Evolutionary conservation across 2,329 filamentous ascomycete genomes (phyloP).

Genomic region (Bisporella sp.): DNA sequence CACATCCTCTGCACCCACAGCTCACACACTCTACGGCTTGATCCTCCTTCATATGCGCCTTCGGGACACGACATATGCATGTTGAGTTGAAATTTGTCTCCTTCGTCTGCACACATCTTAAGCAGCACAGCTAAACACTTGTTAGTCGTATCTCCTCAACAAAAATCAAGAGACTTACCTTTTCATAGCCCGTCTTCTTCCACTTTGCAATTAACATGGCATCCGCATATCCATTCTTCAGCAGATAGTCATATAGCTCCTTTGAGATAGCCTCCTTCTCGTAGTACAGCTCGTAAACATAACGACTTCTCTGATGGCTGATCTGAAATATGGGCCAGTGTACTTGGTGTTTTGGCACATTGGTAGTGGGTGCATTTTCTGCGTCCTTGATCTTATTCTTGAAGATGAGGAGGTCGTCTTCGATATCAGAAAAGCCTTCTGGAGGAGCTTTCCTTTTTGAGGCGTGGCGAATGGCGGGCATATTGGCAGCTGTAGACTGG

Average conservation of each 20-base stretch:
- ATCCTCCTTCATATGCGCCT: constrained; percentile 81
- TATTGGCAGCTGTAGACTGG: constrained; percentile 27
- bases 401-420: constrained; percentile 80
- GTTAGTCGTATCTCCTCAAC: constrained; percentile 5
- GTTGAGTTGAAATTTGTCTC: constrained; percentile 98
- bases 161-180: constrained; percentile 47
- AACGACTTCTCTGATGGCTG: constrained; percentile 81
- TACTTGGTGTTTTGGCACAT: constrained; percentile 77
- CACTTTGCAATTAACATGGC: constrained; percentile 96
- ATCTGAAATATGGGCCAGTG: constrained; percentile 98
- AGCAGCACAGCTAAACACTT: constrained; percentile 68
- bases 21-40: constrained; percentile 90
- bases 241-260: constrained; percentile 86
- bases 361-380: constrained; percentile 79
- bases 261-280: constrained; percentile 94
- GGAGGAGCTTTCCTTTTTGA: constrained; percentile 77
- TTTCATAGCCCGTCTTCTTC: constrained; percentile 99
- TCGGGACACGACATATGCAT: constrained; percentile 92
- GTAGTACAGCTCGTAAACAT: constrained; percentile 97
- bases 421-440: constrained; percentile 81
- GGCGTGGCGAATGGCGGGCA: constrained; percentile 72
- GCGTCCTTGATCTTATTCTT: constrained; percentile 92
- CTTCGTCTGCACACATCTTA: constrained; percentile 97
- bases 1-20: constrained; percentile 88
- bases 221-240: constrained; percentile 96